Evolutionary conservation across 23 red algal species (phyloP).

Genomic region (Agarophyton chilense): DNA sequence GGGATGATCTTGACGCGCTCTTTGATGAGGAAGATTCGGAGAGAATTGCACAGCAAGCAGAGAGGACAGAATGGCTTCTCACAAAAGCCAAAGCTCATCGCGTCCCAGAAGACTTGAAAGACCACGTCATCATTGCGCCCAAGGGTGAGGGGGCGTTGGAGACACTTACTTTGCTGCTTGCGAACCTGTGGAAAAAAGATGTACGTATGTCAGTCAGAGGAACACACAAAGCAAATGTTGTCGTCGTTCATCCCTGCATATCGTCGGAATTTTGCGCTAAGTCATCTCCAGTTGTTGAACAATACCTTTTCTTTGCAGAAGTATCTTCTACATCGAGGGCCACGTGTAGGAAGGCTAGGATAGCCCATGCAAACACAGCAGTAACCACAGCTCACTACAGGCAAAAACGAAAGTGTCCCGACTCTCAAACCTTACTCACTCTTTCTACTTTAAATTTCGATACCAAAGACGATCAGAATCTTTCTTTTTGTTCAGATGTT

Average conservation of each 20-base stretch:
- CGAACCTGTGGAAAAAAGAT: slow-evolving; percentile 48
- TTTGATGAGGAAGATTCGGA: neutral
- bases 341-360: slow-evolving; percentile 39
- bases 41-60: neutral
- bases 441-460: slow-evolving; percentile 52
- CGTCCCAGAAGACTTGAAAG: neutral
- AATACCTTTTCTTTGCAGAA: slow-evolving; percentile 45
- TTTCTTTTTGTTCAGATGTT: slow-evolving; percentile 61
- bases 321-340: slow-evolving; percentile 37
- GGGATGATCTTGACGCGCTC: slow-evolving; percentile 45
- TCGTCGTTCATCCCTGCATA: slow-evolving; percentile 57
- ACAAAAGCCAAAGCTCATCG: neutral
- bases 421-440: slow-evolving; percentile 64
- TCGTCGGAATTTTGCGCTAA: slow-evolving; percentile 11
- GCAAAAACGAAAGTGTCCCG: slow-evolving; percentile 21
- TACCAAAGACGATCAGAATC: slow-evolving; percentile 47
- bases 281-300: slow-evolving; percentile 17
- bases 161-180: slow-evolving; percentile 47
- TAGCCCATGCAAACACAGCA: slow-evolving; percentile 37
- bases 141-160: slow-evolving; percentile 30
- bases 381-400: slow-evolving; percentile 58
- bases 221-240: neutral
- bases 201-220: slow-evolving; percentile 6
- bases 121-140: slow-evolving; percentile 61
- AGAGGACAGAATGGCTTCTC: neutral